A percentile compares a stretch with the other conserved stretches of the same genome.
Conservation (phyloP, 352 stramenopile species). For the Phytopythium boreale region DNA sequence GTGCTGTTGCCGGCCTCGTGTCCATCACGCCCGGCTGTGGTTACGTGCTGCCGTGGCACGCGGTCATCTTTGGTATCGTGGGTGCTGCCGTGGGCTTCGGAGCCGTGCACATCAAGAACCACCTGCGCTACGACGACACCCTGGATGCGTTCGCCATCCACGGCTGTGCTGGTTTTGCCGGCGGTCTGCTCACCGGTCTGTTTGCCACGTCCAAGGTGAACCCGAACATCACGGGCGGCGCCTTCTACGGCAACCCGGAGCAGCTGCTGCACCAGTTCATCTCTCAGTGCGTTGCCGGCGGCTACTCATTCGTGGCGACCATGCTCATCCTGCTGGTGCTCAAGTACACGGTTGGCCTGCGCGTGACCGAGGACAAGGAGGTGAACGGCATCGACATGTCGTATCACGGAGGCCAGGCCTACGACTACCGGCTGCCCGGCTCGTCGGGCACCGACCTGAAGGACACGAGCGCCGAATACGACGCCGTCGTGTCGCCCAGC, state of each 20-base stretch:
- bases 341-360: constrained; percentile 67
- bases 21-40: constrained; percentile 67
- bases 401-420: constrained; percentile 70
- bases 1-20: constrained; percentile 63
- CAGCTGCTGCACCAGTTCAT: constrained; percentile 58
- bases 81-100: constrained; percentile 47
- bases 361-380: constrained; percentile 77
- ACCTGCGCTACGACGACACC: constrained; percentile 72
- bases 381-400: constrained; percentile 75
- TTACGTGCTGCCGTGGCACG: constrained; percentile 67
- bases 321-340: constrained; percentile 69
- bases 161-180: constrained; percentile 56
- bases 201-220: constrained; percentile 63
- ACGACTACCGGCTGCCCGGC: constrained; percentile 46
- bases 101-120: constrained; percentile 65
- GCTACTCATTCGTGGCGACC: constrained; percentile 64
- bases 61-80: constrained; percentile 69
- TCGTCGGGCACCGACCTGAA: constrained; percentile 19
- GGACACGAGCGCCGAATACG: constrained; percentile 28
- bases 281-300: constrained; percentile 50
- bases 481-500: constrained; percentile 7
- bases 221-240: constrained; percentile 47
- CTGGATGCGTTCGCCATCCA: constrained; percentile 82
- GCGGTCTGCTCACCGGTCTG: constrained; percentile 62
- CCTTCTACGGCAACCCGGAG: constrained; percentile 45